Evolutionary conservation across 768 basidiomycete genomes (phyloP), one percentile per base, ranked within the genome.

Genomic region (Amanita brunnescens): DNA sequence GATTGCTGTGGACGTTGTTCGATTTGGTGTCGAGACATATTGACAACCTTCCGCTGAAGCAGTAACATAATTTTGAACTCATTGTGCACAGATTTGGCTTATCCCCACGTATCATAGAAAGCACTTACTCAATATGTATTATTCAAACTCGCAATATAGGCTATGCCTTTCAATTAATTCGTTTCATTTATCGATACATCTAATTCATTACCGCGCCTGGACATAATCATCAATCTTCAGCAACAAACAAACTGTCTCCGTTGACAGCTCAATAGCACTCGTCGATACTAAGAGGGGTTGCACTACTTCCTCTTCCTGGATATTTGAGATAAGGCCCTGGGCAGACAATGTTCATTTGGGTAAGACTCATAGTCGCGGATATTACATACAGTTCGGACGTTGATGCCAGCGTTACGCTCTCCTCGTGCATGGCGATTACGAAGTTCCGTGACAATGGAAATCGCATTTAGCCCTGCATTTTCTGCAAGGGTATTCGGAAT

Each of bases 401-500:
- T 99, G 69, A 99, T 98, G 29, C 96, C 96, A 23, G 96, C 94
- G 58, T 86, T 92, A 55, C 80, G 78, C 59, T 99, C 96, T 30
- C 96, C 96, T 7, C 92, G 74, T 1, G 96, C 94, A 67, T 99
- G 96, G 56, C 93, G 80, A 71, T 99, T 99, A 56, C 96, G 82
- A 49, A 99, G 75, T 63, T 99, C 96, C 23, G 96, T 99, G 49
- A 99, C 94, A 63, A 99, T 98, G 6, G 91, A 85, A 57, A 99
- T 97, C 5, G 96, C 92, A 69, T 98, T 96, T 52, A 99, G 75
- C 38, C 96, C 96, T 20, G 96, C 96, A 64, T 99, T 99, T 71
- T 99, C 96, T 21, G 96, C 96, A 18, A 99, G 76, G 0, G 96
- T 99, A 2, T 87, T 95, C 3, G 96, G 96, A 55, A 99, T 98